phyloP scores from a whole-genome alignment of 1,139 yeast species.

The Pichia norvegensis region DNA sequence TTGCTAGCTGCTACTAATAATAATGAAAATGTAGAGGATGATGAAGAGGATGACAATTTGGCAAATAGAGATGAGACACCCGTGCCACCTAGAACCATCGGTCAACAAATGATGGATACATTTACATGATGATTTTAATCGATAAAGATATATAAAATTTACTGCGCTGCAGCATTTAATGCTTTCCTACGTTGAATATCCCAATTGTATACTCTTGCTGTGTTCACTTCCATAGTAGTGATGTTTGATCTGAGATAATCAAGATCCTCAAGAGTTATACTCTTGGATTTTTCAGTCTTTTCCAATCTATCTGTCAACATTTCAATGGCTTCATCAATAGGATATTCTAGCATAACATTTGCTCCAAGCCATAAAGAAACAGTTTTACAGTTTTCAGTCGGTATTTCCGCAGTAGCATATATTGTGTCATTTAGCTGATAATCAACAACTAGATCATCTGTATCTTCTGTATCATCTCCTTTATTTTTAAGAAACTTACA shows the following conservation, averaged over 20 bases:
- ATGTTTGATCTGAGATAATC: slow-evolving; percentile 86
- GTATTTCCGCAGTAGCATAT: slow-evolving; percentile 71
- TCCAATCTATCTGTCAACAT: slow-evolving; percentile 56
- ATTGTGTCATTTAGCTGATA: slow-evolving; percentile 91
- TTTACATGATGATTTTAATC: slow-evolving; percentile 33
- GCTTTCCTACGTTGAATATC: slow-evolving; percentile 70
- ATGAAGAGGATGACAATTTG: slow-evolving; percentile 16
- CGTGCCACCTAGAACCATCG: slow-evolving; percentile 40
- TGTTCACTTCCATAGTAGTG: slow-evolving; percentile 96
- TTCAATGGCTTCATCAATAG: slow-evolving; percentile 76
- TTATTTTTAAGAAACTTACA: slow-evolving; percentile 51
- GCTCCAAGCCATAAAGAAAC: slow-evolving; percentile 96
- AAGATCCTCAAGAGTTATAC: slow-evolving; percentile 69
- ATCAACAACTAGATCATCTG: slow-evolving; percentile 52
- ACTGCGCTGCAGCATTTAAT: neutral
- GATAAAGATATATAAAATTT: neutral
- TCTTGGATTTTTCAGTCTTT: slow-evolving; percentile 54
- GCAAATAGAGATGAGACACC: slow-evolving; percentile 43
- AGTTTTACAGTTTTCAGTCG: slow-evolving; percentile 39
- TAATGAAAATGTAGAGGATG: slow-evolving; percentile 1
- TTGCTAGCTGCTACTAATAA: neutral
- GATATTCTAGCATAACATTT: slow-evolving; percentile 93
- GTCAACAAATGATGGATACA: slow-evolving; percentile 50
- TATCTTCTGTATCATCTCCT: slow-evolving; percentile 25
- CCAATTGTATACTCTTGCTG: slow-evolving; percentile 94